A percentile compares a stretch with the other conserved stretches of the same genome.
Evolutionary conservation across 2,329 filamentous ascomycete genomes (phyloP).

Genomic region (Xenosphaeropsis pyriputrescens): DNA sequence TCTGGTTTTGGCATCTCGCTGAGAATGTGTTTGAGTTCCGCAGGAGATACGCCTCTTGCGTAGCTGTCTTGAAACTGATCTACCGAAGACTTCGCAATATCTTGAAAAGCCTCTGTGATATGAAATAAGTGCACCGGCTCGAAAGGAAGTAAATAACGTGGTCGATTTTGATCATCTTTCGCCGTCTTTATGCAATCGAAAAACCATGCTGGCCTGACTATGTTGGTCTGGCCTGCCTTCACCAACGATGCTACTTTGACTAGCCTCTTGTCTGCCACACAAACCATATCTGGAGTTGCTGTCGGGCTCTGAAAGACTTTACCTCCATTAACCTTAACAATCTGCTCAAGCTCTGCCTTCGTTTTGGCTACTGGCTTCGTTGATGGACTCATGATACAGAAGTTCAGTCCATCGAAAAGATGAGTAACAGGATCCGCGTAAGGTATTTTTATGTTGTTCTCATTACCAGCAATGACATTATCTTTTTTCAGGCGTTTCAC

Average conservation of each 20-base stretch:
- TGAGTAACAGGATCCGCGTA: slow-evolving; percentile 44
- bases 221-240: slow-evolving; percentile 53
- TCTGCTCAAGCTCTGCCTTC: slow-evolving; percentile 64
- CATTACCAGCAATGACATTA: slow-evolving; percentile 57
- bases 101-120: slow-evolving; percentile 38
- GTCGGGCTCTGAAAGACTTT: slow-evolving; percentile 60
- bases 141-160: slow-evolving; percentile 46
- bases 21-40: slow-evolving; percentile 44
- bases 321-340: slow-evolving; percentile 77
- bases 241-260: slow-evolving; percentile 76
- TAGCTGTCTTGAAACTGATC: slow-evolving; percentile 80
- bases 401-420: slow-evolving; percentile 62
- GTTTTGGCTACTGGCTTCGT: slow-evolving; percentile 53
- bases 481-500: slow-evolving; percentile 54
- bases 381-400: slow-evolving; percentile 74
- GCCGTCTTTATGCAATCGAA: slow-evolving; percentile 46
- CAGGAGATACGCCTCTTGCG: slow-evolving; percentile 47
- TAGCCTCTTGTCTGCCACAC: slow-evolving; percentile 65
- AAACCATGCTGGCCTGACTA: slow-evolving; percentile 72
- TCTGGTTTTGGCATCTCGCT: slow-evolving; percentile 29
- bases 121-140: slow-evolving; percentile 58
- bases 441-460: slow-evolving; percentile 28
- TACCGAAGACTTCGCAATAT: slow-evolving; percentile 42
- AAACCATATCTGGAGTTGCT: slow-evolving; percentile 44
- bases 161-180: slow-evolving; percentile 32